phyloP scores from a whole-genome alignment of 140 eudicot genomes.

The Oenanthe javanica region DNA sequence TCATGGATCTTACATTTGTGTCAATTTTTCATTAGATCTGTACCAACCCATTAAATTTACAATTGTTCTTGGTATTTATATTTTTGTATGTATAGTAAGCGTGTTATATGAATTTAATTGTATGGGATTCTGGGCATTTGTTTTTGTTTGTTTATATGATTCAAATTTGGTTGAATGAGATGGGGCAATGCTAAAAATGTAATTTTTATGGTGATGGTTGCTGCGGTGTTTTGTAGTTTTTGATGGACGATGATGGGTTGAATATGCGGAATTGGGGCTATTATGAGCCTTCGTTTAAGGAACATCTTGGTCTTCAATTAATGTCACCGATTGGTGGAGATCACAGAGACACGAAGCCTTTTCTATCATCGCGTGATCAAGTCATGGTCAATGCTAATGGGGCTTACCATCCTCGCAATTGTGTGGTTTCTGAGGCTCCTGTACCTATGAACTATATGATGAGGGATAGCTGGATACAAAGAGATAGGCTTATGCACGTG shows the following conservation, averaged over 20 bases:
- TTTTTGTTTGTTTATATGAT: background rate
- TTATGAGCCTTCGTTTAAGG: conserved; percentile 12
- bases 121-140: background rate
- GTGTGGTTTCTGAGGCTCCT: conserved; percentile 8
- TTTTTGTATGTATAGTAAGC: background rate
- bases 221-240: conserved; percentile 2
- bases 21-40: background rate
- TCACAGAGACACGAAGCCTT: conserved; percentile 9
- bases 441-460: conserved; percentile 11
- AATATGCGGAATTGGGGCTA: conserved; percentile 18
- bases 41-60: background rate
- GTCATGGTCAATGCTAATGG: conserved; percentile 1
- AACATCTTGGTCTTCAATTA: conserved; percentile 14
- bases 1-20: background rate
- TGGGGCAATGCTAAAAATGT: background rate
- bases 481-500: conserved; percentile 3
- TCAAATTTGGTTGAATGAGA: background rate
- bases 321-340: conserved; percentile 12
- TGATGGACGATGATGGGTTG: conserved; percentile 11
- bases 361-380: conserved; percentile 3
- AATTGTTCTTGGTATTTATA: background rate
- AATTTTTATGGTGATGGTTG: background rate
- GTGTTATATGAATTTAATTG: background rate
- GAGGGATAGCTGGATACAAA: conserved; percentile 15
- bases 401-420: conserved; percentile 10